Evolutionary conservation across 2,329 filamentous ascomycete species (phyloP).

Genomic region (Diaporthe destruens): DNA sequence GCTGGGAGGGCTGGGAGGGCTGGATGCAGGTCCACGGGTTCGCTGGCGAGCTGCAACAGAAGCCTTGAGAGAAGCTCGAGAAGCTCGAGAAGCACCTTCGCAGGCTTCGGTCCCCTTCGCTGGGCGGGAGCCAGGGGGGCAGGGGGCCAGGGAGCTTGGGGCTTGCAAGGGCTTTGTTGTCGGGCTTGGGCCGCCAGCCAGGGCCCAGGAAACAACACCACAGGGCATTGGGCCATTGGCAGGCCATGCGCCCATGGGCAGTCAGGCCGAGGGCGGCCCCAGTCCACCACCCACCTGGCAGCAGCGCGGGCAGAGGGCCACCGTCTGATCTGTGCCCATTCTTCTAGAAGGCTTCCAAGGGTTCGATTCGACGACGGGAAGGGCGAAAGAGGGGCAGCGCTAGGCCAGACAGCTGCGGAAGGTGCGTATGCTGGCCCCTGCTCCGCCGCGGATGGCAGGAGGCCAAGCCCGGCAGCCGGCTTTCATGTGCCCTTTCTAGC

Average conservation of each 20-base stretch:
- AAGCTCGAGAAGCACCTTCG: slow-evolving; percentile 18
- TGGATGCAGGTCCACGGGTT: slow-evolving; percentile 36
- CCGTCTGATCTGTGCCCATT: slow-evolving; percentile 33
- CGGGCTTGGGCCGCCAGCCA: slow-evolving; percentile 18
- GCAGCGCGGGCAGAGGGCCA: slow-evolving; percentile 20
- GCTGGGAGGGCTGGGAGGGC: too few relatives aligned
- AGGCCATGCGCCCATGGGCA: not conserved
- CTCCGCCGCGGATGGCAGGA: slow-evolving; percentile 36
- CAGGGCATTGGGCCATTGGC: too few relatives aligned
- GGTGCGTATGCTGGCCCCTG: slow-evolving; percentile 37
- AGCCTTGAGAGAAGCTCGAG: slow-evolving; percentile 42
- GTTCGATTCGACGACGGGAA: slow-evolving; percentile 39
- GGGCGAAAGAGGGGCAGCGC: slow-evolving; percentile 32
- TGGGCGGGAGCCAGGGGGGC: slow-evolving; percentile 20
- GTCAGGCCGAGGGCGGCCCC: slow-evolving; percentile 9
- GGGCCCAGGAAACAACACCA: not conserved
- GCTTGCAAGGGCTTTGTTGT: not conserved
- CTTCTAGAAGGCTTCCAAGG: slow-evolving; percentile 43
- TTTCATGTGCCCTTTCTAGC: slow-evolving; percentile 30
- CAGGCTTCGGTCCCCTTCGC: slow-evolving; percentile 4
- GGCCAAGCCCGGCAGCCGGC: slow-evolving; percentile 34
- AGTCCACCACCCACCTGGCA: slow-evolving; percentile 5
- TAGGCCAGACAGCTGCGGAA: slow-evolving; percentile 22
- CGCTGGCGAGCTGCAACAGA: slow-evolving; percentile 41
- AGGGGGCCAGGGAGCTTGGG: not conserved